phyloP scores from a whole-genome alignment of 1,284 basidiomycete species.

The Cryptococcus sp. region DNA sequence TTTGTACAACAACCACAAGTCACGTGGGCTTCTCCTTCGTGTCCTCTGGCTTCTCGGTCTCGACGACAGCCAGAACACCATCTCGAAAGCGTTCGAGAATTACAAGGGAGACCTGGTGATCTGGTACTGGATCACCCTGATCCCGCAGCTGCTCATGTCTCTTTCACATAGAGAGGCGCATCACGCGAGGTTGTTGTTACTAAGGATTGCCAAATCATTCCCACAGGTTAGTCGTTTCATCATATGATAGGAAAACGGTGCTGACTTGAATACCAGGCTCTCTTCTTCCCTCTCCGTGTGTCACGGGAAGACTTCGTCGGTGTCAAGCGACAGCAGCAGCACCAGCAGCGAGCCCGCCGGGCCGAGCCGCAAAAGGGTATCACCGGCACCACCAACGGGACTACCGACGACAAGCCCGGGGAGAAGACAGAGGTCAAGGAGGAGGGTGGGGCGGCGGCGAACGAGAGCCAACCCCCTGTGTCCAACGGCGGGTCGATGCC shows the following conservation, averaged over 20 bases:
- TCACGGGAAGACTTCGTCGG: conserved; percentile 77
- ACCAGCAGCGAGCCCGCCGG: conserved; percentile 25
- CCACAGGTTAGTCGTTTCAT: conserved; percentile 67
- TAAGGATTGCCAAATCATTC: conserved; percentile 86
- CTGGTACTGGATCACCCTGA: conserved; percentile 99
- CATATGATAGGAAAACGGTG: not conserved
- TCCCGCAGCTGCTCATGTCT: conserved; percentile 91
- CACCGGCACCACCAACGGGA: conserved; percentile 54
- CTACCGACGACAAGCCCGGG: conserved; percentile 42
- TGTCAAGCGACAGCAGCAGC: conserved; percentile 46
- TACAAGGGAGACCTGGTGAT: conserved; percentile 96
- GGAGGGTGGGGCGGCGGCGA: conserved; percentile 23
- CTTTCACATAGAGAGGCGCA: conserved; percentile 88
- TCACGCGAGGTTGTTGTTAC: conserved; percentile 83
- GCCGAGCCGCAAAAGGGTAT: conserved; percentile 40
- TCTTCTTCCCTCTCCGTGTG: conserved; percentile 94
- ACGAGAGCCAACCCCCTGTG: conserved; percentile 31
- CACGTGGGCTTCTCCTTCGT: conserved; percentile 83
- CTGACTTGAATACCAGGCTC: conserved; percentile 58
- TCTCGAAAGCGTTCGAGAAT: conserved; percentile 88
- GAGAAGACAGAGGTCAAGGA: conserved; percentile 25
- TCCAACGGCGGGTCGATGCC: conserved; percentile 30
- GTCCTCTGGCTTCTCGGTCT: conserved; percentile 95
- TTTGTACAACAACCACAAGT: conserved; percentile 91
- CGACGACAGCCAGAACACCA: conserved; percentile 68